Base-by-base conservation (phyloP, 148 eudicot genomes). In the Diospyros lotus region DNA sequence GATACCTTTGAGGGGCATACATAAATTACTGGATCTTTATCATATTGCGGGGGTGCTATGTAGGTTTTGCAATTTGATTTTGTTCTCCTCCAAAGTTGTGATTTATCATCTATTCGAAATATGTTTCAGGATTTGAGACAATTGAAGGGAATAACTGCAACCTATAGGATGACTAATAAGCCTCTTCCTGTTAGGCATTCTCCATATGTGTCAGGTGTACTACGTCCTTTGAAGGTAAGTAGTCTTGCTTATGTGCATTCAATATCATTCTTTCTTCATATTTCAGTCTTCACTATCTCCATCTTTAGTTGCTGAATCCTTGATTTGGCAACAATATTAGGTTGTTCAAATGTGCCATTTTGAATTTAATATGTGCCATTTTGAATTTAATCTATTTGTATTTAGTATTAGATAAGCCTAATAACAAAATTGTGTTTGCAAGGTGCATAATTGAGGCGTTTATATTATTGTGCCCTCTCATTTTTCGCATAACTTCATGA, bases 101-200 rank as follows among this genome's bases (percentile, higher is more conserved):
- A 42, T 62, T 62, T 15, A 65, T 51, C 46, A 41, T 64, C 3
- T 8, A 39, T 6, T 48, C 28, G 1, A n/a, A 53, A 9, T 66
- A 68, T 71, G 60, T 82, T 77, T 55, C 82, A 95, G 99, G 99
- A 88, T 82, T 83, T 96, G 83, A 84, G 79, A 79, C 99, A 96
- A 66, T 71, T 96, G 79, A 91, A 91, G 77, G 99, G 98, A 45
- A 89, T 96, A 73, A 87, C 90, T 71, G 93, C 99, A 28, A 84
- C 98, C 45, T 96, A 82, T 84, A 86, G 99, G 90, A 87, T 96
- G 93, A 89, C 93, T 72, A 93, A 96, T 80, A 96, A 88, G 86
- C 99, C 99, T 73, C 88, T 78, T 75, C 99, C 99, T 70, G 89
- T 83, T 62, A 82, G 93, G 71, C 98, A 96, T 88, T 96, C 97